phyloP scores from a whole-genome alignment of 805 yeast species.

The Lachancea nothofagi region DNA sequence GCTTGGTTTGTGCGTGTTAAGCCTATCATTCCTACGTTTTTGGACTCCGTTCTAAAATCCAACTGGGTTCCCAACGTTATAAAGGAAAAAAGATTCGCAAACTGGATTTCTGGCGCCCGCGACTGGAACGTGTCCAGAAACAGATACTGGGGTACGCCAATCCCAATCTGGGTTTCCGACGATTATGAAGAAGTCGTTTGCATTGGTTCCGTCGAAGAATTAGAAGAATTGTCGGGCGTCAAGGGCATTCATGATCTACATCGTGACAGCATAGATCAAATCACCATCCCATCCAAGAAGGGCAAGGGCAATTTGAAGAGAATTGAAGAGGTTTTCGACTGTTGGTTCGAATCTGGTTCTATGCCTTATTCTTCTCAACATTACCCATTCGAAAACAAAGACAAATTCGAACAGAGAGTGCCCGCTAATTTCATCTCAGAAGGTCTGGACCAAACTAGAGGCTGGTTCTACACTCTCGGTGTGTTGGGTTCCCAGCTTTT shows the following conservation, averaged over 20 bases:
- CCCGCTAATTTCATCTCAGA: slow-evolving; percentile 98
- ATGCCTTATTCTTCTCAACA: slow-evolving; percentile 98
- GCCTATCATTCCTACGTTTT: slow-evolving; percentile 83
- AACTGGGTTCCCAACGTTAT: slow-evolving; percentile 91
- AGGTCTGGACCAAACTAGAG: slow-evolving; percentile 99
- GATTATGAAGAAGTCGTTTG: slow-evolving; percentile 91
- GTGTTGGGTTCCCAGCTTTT: slow-evolving; percentile 94
- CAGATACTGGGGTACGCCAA: slow-evolving; percentile 99
- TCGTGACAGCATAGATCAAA: slow-evolving; percentile 85
- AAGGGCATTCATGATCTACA: slow-evolving; percentile 82
- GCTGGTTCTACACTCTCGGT: slow-evolving; percentile 97
- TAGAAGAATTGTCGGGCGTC: slow-evolving; percentile 77
- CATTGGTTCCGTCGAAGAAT: slow-evolving; percentile 84
- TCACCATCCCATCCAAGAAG: slow-evolving; percentile 85
- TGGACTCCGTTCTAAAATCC: slow-evolving; percentile 76
- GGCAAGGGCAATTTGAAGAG: slow-evolving; percentile 88
- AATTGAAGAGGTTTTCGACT: slow-evolving; percentile 96
- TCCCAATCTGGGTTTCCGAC: slow-evolving; percentile 95
- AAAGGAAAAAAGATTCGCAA: slow-evolving; percentile 91
- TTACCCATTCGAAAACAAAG: slow-evolving; percentile 88
- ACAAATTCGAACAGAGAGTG: slow-evolving; percentile 64
- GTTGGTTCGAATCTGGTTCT: slow-evolving; percentile 99
- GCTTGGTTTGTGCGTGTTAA: slow-evolving; percentile 96
- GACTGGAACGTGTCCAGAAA: slow-evolving; percentile 99
- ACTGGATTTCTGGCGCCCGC: slow-evolving; percentile 98